These are phyloP conservation scores for Fusarium musae DNA, from an alignment of 2,329 filamentous ascomycete genomes.

Conservation along the genomic window DNA sequence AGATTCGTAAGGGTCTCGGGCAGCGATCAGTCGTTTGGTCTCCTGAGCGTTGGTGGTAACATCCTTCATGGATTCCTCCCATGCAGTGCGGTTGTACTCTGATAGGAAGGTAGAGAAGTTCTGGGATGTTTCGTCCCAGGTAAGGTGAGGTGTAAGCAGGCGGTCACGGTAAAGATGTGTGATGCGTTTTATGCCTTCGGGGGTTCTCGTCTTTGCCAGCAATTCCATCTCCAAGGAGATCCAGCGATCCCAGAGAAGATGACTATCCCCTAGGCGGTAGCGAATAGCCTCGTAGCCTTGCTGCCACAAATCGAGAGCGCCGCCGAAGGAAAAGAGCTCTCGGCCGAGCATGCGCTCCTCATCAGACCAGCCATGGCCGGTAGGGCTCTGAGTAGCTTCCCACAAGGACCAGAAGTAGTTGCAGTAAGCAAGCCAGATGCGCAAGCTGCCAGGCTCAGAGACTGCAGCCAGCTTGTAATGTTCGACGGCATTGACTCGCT, in stretches of 20 bases:
- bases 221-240: constrained; percentile 77
- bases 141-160: constrained; percentile 76
- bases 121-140: constrained; percentile 80
- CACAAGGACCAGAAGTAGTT: constrained; percentile 81
- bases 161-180: constrained; percentile 77
- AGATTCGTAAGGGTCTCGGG: constrained; percentile 75
- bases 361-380: constrained; percentile 65
- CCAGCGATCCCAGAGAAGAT: constrained; percentile 83
- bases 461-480: constrained; percentile 75
- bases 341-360: constrained; percentile 76
- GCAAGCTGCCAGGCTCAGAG: constrained; percentile 78
- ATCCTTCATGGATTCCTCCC: constrained; percentile 78
- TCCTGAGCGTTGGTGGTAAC: constrained; percentile 71
- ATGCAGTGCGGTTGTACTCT: constrained; percentile 75
- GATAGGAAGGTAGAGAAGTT: constrained; percentile 80
- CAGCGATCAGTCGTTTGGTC: constrained; percentile 70
- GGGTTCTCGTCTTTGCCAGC: constrained; percentile 65
- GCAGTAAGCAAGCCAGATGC: constrained; percentile 81
- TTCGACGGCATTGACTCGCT: constrained; percentile 76
- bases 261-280: constrained; percentile 80
- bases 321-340: constrained; percentile 76
- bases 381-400: constrained; percentile 67
- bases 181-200: constrained; percentile 71
- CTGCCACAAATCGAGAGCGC: constrained; percentile 75
- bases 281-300: constrained; percentile 77